phyloP scores from a whole-genome alignment of 2,329 filamentous ascomycete species.

The Ophiosphaerella narmari region DNA sequence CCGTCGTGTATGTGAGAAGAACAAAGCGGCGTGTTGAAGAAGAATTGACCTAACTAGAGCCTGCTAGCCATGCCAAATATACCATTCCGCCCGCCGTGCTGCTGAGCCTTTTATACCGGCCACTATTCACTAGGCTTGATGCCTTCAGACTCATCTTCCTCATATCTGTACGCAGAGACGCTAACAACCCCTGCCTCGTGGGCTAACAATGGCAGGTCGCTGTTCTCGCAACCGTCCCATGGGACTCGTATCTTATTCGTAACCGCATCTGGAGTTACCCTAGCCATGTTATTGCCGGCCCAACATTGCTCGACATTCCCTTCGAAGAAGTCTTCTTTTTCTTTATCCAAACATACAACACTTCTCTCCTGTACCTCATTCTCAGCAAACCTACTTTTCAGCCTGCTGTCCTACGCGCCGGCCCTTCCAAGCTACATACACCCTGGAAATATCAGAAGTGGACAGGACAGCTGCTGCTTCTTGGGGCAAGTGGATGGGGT shows the following conservation, averaged over 20 bases:
- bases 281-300: slow-evolving; percentile 65
- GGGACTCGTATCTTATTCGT: slow-evolving; percentile 76
- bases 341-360: slow-evolving; percentile 75
- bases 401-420: slow-evolving; percentile 55
- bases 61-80: slow-evolving; percentile 65
- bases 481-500: slow-evolving; percentile 51
- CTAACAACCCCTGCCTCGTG: slow-evolving; percentile 2
- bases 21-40: not conserved
- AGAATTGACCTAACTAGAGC: slow-evolving; percentile 15
- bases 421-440: slow-evolving; percentile 34
- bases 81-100: slow-evolving; percentile 67
- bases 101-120: slow-evolving; percentile 64
- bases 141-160: slow-evolving; percentile 66
- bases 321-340: slow-evolving; percentile 79
- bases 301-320: slow-evolving; percentile 67
- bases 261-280: slow-evolving; percentile 74
- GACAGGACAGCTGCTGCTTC: slow-evolving; percentile 58
- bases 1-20: slow-evolving; percentile 59
- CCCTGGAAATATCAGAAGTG: slow-evolving; percentile 47
- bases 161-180: slow-evolving; percentile 49
- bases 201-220: slow-evolving; percentile 56
- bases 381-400: slow-evolving; percentile 67
- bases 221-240: slow-evolving; percentile 71
- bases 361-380: slow-evolving; percentile 69
- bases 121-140: slow-evolving; percentile 66